These are phyloP conservation scores for Clavariopsis aquatica DNA, from an alignment of 495 filamentous ascomycete genomes.

Conservation along the genomic window DNA sequence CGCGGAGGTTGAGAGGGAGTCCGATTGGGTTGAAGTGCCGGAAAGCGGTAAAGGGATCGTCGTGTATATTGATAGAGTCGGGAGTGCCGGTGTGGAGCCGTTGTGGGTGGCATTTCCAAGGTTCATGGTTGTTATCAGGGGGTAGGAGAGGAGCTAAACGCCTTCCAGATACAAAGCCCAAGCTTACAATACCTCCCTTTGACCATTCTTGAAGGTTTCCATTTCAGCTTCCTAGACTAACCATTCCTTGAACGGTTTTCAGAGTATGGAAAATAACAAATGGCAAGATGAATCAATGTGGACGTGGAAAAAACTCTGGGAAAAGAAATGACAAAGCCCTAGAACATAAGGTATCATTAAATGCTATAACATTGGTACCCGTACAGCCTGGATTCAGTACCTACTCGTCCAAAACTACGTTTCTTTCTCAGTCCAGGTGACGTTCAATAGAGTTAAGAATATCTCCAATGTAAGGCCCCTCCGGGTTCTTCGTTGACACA, in stretches of 20 bases:
- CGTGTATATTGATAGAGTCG: background rate
- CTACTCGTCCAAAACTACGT: background rate
- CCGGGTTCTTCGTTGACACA: background rate
- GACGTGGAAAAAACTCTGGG: no score
- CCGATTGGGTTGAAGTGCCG: slow-evolving; percentile 7
- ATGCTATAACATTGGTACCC: no score
- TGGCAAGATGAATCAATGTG: no score
- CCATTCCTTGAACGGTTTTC: no score
- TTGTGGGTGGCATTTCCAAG: background rate
- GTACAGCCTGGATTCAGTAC: no score
- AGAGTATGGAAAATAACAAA: no score
- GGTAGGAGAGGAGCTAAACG: background rate
- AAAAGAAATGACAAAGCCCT: no score
- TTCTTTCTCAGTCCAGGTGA: background rate
- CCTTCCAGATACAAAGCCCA: no score
- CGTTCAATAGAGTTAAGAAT: background rate
- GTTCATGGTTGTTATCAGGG: background rate
- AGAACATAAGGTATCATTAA: no score
- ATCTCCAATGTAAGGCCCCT: background rate
- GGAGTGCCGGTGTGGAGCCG: background rate
- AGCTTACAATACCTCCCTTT: no score
- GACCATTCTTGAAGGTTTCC: no score
- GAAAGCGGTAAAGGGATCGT: background rate
- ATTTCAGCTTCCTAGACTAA: no score
- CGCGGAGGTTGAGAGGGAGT: background rate